Evolutionary conservation across 2,329 filamentous ascomycete species (phyloP).

Genomic region (Trichoderma cornu-damae): DNA sequence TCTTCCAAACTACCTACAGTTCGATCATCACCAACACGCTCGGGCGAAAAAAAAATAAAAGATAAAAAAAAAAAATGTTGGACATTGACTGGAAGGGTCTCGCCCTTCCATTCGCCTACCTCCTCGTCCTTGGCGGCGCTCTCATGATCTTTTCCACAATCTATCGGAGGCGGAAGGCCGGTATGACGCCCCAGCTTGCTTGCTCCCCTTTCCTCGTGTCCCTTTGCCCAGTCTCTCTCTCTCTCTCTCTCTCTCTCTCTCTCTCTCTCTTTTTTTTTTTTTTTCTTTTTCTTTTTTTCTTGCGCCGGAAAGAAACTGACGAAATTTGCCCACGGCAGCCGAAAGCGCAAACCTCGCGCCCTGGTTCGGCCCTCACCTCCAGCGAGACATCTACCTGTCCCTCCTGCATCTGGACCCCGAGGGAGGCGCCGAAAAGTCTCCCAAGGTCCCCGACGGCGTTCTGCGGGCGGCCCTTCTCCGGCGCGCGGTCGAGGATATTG

Average conservation of each 20-base stretch:
- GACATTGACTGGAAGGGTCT: slow-evolving; percentile 76
- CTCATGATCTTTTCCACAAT: slow-evolving; percentile 88
- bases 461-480: slow-evolving; percentile 83
- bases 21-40: not conserved
- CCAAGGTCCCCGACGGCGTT: slow-evolving; percentile 73
- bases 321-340: slow-evolving; percentile 40
- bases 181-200: too few relatives aligned
- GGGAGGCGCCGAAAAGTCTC: slow-evolving; percentile 56
- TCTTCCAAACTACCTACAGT: not conserved
- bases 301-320: slow-evolving; percentile 5
- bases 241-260: too few relatives aligned
- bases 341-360: slow-evolving; percentile 81
- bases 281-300: not conserved
- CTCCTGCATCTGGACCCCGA: slow-evolving; percentile 73
- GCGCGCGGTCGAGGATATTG: slow-evolving; percentile 87
- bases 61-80: slow-evolving; percentile 38
- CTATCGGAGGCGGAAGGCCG: slow-evolving; percentile 86
- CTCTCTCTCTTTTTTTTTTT: too few relatives aligned
- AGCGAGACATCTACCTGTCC: slow-evolving; percentile 91
- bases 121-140: slow-evolving; percentile 79
- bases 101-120: slow-evolving; percentile 80
- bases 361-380: slow-evolving; percentile 88
- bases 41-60: not conserved
- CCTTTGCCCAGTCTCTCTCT: too few relatives aligned
- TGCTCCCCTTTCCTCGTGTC: too few relatives aligned